phyloP scores from a whole-genome alignment of 768 basidiomycete genomes.

The Macrolepiota fuliginosa region DNA sequence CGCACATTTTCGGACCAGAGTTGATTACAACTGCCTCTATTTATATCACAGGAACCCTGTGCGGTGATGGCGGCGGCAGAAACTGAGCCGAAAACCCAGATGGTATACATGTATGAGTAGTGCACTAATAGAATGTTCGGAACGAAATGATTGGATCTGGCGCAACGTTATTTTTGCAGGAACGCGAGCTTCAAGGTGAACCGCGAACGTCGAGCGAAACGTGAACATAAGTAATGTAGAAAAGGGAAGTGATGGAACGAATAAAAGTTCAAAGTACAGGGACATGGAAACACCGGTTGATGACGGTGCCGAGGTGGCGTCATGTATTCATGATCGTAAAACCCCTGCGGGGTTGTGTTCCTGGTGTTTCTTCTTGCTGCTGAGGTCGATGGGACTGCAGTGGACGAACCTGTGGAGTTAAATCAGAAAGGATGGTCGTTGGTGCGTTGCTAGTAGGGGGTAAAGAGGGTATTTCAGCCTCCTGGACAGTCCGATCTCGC shows the following conservation, averaged over 20 bases:
- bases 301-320: neutral
- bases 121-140: neutral
- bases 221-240: neutral
- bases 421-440: slow-evolving; percentile 2
- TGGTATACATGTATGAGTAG: neutral
- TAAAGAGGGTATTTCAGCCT: slow-evolving; percentile 9
- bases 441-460: slow-evolving; percentile 10
- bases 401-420: neutral
- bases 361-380: neutral
- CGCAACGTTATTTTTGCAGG: neutral
- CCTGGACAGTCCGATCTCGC: slow-evolving; percentile 4
- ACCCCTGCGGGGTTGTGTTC: neutral
- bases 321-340: slow-evolving; percentile 9
- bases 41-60: neutral
- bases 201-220: neutral
- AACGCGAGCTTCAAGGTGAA: neutral
- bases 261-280: neutral
- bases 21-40: neutral
- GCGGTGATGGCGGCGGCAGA: neutral
- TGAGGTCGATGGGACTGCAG: neutral
- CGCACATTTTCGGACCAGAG: neutral
- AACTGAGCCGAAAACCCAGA: neutral
- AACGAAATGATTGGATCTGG: neutral
- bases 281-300: neutral
- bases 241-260: neutral